Evolutionary conservation across 148 eudicot genomes (phyloP), one percentile per base, ranked within the genome.

Genomic region (Salicornia ramosissima): DNA sequence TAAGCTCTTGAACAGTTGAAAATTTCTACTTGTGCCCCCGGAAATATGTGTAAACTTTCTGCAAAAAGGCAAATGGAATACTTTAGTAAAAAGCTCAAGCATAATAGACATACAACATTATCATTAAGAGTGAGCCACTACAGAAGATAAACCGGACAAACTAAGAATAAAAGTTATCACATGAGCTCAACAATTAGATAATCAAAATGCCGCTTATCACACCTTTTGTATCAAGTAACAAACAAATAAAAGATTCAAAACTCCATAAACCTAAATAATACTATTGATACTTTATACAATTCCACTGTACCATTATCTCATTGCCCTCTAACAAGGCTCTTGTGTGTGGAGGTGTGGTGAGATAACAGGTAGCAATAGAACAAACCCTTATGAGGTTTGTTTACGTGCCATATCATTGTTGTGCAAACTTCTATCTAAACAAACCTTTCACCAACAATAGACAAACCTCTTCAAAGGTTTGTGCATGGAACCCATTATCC

Each of bases 31-130:
- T 86, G 70, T 81, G 75, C 31, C 94, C 94, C 63, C 94, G 79
- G 82, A 88, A 88, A 74, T 77, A 86, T 73, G 75, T 77, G 73
- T 86, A 88, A 51, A 88, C 74, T 88, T 86, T 86, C 94, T 88
- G 94, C 87, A 84, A 65, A 42, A 79, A 19, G 31, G 12, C 68
- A 62, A n/a, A 63, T 14, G 45, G 45, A 64, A 21, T 5, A 3
- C 9, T 33, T 63, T 22, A 42, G 67, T 13, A 63, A 36, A 36
- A 63, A 6, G 7, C 19, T 10, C 12, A 60, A 0, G 40, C 40
- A 59, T 16, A 12, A 30, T 31, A 12, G 3, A n/a, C n/a, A n/a
- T n/a, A 1, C 33, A 55, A 53, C 29, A 14, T n/a, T 13, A 26
- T 5, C 34, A 1, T 55, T n/a, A 13, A 28, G 33, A 28, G 31